Percentiles rank a stretch among this genome's conserved stretches.
Evolutionary conservation across 768 basidiomycete genomes (phyloP).

Genomic region (Pleurotus cornucopiae): DNA sequence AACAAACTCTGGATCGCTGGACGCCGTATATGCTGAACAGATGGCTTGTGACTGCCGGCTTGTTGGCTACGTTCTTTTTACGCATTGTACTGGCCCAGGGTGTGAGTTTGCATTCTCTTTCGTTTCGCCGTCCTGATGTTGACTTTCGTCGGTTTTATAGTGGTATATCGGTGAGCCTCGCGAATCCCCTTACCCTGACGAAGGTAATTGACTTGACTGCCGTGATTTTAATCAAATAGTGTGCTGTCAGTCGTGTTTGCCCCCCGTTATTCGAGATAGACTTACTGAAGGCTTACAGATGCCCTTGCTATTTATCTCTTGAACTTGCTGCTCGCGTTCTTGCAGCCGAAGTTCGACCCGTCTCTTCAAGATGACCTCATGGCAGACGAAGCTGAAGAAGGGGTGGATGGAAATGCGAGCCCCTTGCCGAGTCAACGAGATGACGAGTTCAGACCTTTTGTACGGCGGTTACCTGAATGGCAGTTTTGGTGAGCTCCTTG

Average conservation of each 20-base stretch:
- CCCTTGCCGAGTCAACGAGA: conserved; percentile 70
- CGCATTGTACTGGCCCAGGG: conserved; percentile 88
- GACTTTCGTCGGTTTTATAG: conserved; percentile 32
- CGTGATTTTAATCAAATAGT: neutral
- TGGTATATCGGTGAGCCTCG: conserved; percentile 85
- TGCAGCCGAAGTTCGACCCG: conserved; percentile 97
- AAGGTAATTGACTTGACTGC: no score
- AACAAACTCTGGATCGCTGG: conserved; percentile 85
- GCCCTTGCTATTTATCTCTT: conserved; percentile 94
- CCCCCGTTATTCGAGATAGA: neutral
- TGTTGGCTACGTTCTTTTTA: conserved; percentile 74
- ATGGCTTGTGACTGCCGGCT: conserved; percentile 74
- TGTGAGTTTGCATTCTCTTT: conserved; percentile 43
- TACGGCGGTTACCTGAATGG: conserved; percentile 93
- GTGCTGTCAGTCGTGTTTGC: neutral
- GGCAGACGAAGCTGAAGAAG: conserved; percentile 95
- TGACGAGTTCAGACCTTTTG: conserved; percentile 97
- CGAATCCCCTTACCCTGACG: neutral
- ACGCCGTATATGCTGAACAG: conserved; percentile 88
- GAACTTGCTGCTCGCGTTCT: conserved; percentile 94
- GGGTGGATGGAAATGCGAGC: conserved; percentile 53
- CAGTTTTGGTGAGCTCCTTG: conserved; percentile 73
- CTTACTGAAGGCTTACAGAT: neutral
- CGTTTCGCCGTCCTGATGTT: conserved; percentile 4
- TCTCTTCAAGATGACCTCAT: conserved; percentile 90